Base-by-base conservation (phyloP, 768 basidiomycete genomes). In the Gelatoporia subvermispora region DNA sequence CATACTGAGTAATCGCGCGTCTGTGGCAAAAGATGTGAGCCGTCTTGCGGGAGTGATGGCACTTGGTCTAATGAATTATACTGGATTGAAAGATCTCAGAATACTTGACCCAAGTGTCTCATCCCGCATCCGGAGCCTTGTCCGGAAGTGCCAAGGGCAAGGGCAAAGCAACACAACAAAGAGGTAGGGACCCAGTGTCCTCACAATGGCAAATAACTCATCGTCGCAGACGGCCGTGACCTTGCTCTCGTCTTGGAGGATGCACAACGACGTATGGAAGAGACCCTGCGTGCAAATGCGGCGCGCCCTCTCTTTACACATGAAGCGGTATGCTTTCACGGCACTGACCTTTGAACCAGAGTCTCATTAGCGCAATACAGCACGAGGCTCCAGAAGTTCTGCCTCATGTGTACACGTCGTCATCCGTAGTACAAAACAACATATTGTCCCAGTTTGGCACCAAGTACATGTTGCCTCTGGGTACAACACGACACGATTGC, bases 391-490 rank as follows among this genome's bases (percentile, higher is more conserved):
- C 79, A 2, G 84, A 89, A 61, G 62, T 78, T 34, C 76, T 90
- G 16, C 96, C 96, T 0, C 84, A 98, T 70, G 86, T 99, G 10
- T 99, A 95, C 63, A 83, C 87, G 8, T 81, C 92, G 4, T 72
- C 77, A 20, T 68, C 73, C 3, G 68, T 77, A 39, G 62, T 65
- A 4, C 76, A 84, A 53, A 81, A 86, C 2, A 84, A 79, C 57
- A 68, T 83, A 9, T 64, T 92, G 11, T 88, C 88, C 1, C 75
- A 84, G 55, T 69, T 79, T 48, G 93, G 93, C 9, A 83, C 75
- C 47, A 85, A 84, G 58, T 89, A 91, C 60, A 72, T 83, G 61
- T 66, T 98, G 42, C 96, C 96, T 1, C 51, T 89, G 1, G 96
- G 92, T 1, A 97, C 94, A 2, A 73, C 74, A 17, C 74, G 89